Evolutionary conservation across 768 basidiomycete species (phyloP).

Genomic region (Lactarius pseudohatsudake): DNA sequence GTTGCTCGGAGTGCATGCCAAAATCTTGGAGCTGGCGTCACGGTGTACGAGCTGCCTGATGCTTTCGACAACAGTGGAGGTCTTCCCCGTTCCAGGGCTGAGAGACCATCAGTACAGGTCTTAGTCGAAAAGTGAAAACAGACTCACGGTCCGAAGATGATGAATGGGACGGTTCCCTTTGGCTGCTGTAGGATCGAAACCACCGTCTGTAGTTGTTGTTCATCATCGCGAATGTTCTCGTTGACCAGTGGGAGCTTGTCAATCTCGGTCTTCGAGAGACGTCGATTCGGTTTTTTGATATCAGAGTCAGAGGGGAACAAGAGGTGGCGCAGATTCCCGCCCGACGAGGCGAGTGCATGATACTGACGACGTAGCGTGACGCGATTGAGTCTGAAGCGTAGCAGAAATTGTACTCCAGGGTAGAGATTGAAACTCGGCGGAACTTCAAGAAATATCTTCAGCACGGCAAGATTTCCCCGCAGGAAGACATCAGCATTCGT

Average conservation of each 20-base stretch:
- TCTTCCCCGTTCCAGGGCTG: conserved; percentile 46
- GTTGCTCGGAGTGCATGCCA: conserved; percentile 43
- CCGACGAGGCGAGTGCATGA: conserved; percentile 50
- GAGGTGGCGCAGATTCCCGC: conserved; percentile 43
- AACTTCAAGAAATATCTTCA: conserved; percentile 53
- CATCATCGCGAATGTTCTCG: conserved; percentile 45
- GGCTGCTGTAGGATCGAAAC: conserved; percentile 44
- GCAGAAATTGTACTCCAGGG: conserved; percentile 43
- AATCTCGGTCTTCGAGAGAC: conserved; percentile 26
- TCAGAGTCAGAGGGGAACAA: conserved; percentile 48
- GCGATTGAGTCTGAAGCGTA: conserved; percentile 56
- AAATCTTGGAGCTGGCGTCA: conserved; percentile 31
- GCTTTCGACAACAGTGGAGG: conserved; percentile 39
- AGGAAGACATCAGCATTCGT: neutral
- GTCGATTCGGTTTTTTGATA: conserved; percentile 26
- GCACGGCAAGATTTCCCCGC: conserved; percentile 33
- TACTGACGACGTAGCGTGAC: conserved; percentile 58
- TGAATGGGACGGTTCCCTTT: conserved; percentile 52
- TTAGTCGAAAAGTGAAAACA: neutral
- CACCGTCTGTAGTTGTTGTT: conserved; percentile 50
- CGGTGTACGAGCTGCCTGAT: conserved; percentile 37
- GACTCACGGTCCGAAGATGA: conserved; percentile 62
- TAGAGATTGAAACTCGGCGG: conserved; percentile 42
- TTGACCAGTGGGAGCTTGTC: conserved; percentile 39
- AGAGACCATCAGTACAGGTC: neutral